These are phyloP conservation scores for Bocquillonia castaneifolia DNA, from an alignment of 441 rosid genomes.

Conservation along the genomic window DNA sequence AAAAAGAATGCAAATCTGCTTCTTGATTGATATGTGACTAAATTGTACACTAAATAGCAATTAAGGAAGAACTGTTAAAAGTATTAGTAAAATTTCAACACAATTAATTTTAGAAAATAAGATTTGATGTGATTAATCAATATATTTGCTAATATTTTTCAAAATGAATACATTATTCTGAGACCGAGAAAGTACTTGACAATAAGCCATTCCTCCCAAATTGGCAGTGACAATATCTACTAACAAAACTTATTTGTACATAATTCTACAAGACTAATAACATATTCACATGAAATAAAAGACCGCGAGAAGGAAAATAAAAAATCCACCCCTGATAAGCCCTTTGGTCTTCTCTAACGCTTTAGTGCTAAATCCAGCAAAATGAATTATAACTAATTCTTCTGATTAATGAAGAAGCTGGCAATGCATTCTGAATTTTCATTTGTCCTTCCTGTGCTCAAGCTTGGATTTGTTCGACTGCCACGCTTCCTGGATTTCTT, in stretches of 20 bases:
- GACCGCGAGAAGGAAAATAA: not conserved
- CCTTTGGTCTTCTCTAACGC: no score
- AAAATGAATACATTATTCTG: no score
- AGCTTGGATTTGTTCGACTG: constrained; percentile 34
- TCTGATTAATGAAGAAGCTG: not conserved
- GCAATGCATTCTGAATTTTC: constrained; percentile 23
- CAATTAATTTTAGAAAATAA: no score
- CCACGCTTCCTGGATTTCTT: constrained; percentile 52
- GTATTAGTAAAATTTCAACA: no score
- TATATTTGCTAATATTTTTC: no score
- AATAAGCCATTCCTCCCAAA: not conserved
- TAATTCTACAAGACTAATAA: not conserved
- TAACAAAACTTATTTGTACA: constrained; percentile 16
- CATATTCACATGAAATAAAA: constrained; percentile 3
- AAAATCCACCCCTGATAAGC: not conserved
- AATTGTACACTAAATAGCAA: no score
- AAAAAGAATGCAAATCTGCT: no score
- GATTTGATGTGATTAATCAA: no score
- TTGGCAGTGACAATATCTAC: constrained; percentile 15
- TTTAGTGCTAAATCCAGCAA: not conserved
- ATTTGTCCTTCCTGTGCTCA: constrained; percentile 30
- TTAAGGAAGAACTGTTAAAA: no score
- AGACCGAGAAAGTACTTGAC: no score
- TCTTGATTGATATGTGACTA: no score
- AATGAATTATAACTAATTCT: not conserved